Base-by-base conservation (phyloP, 2,329 filamentous ascomycete genomes). In the Ceratocystis ficicola region DNA sequence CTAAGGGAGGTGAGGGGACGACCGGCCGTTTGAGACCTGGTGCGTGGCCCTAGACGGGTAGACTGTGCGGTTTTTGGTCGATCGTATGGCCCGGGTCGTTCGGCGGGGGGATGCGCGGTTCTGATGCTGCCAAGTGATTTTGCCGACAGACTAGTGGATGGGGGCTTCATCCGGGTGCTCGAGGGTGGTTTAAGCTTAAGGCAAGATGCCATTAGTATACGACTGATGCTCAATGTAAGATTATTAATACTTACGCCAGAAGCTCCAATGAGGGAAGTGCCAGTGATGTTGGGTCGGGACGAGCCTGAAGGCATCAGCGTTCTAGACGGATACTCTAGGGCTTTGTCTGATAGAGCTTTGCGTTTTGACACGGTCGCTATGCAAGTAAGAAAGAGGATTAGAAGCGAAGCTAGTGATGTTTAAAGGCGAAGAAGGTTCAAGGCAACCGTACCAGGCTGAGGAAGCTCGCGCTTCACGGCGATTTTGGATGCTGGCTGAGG, bases 331-430 rank as follows among this genome's bases (percentile, higher is more conserved):
- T 78, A 80, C 67, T 87, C 83, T 68, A 74, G 79, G 41, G 79
- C 82, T 69, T 78, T 77, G 66, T 86, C 82, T 22, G 74, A 74
- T 30, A 86, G 74, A 15, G 81, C 83, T 71, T 84, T 84, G 66
- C 85, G 79, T 74, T 88, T 87, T 2, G 83, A 71, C 62, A 84
- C 61, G 62, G 65, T 66, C 66, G 30, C 63, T 17, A 36, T 60
- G 69, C 73, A 20, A 5, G 22, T n/a, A 25, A 32, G 17, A 32
- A 8, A 17, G 63, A 46, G 32, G 28, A 52, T 64, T 28, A 63
- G 62, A 63, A 52, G 3, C 25, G 10, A 20, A 25, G 25, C 5
- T 2, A 1, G 36, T 41, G 10, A 50, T 41, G 7, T 50, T 20
- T 20, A 50, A 22, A 50, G n/a, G 17, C 20, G 5, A 25, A 32